Evolutionary conservation across 768 basidiomycete genomes (phyloP).

Genomic region (Suillus alpinus): DNA sequence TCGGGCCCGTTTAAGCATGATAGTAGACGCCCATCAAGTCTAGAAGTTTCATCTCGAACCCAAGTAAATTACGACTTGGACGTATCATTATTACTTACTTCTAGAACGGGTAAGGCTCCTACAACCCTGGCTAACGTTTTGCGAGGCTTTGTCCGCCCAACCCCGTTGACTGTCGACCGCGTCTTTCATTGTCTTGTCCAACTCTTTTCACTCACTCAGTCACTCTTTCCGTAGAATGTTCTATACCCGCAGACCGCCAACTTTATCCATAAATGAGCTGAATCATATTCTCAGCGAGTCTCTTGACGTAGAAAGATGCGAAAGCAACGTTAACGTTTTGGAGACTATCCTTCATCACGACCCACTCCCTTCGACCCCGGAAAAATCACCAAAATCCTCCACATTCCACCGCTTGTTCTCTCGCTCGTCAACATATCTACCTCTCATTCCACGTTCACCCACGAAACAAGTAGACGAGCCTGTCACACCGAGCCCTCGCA

Average conservation of each 20-base stretch:
- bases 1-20: background rate
- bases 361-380: constrained; percentile 17
- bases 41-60: background rate
- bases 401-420: constrained; percentile 30
- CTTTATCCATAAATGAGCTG: constrained; percentile 30
- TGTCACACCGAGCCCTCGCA: constrained; percentile 20
- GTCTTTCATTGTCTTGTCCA: background rate
- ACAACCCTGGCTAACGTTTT: background rate
- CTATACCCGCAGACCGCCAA: constrained; percentile 8
- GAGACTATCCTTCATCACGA: constrained; percentile 22
- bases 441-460: constrained; percentile 5
- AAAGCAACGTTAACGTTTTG: constrained; percentile 4
- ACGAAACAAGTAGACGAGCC: constrained; percentile 11
- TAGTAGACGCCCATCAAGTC: background rate
- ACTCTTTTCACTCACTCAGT: background rate
- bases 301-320: constrained; percentile 18
- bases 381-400: constrained; percentile 20
- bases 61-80: background rate
- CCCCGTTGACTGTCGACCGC: background rate
- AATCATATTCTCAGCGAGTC: constrained; percentile 34
- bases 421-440: constrained; percentile 20
- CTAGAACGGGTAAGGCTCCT: background rate
- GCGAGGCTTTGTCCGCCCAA: background rate
- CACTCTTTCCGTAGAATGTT: background rate
- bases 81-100: background rate